Percentiles rank a stretch among this genome's conserved stretches.
Conservation (phyloP, 495 filamentous ascomycete species). For the Barbatosphaeria neglecta region DNA sequence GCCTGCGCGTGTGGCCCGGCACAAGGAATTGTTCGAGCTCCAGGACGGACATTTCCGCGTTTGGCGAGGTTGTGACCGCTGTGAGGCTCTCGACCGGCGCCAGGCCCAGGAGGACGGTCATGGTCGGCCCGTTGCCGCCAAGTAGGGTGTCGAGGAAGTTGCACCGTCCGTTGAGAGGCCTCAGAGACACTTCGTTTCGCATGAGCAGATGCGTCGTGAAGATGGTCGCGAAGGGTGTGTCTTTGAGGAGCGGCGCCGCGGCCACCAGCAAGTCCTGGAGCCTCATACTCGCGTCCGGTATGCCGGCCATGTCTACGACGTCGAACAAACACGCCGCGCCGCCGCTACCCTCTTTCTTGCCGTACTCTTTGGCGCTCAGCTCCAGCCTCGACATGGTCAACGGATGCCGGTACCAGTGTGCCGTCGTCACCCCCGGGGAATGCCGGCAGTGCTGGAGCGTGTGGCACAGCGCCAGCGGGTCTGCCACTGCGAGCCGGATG, state of each 20-base stretch:
- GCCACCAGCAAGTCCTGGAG: conserved; percentile 37
- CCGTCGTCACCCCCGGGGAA: conserved; percentile 5
- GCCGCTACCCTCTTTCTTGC: neutral
- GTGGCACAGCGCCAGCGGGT: conserved; percentile 34
- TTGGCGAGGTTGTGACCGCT: conserved; percentile 24
- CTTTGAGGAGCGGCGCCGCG: conserved; percentile 30
- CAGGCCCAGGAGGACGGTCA: conserved; percentile 36
- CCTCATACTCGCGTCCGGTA: conserved; percentile 38
- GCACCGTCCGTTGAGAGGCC: too few relatives aligned
- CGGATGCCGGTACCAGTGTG: conserved; percentile 17
- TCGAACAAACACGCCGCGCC: conserved; percentile 33
- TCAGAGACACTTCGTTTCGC: conserved; percentile 2
- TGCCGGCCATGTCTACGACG: conserved; percentile 48
- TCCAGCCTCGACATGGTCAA: conserved; percentile 14
- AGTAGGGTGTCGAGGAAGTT: conserved; percentile 22
- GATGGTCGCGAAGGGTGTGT: conserved; percentile 26
- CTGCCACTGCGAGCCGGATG: conserved; percentile 31
- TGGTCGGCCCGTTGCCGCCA: conserved; percentile 29
- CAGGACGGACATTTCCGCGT: too few relatives aligned
- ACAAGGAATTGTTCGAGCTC: conserved; percentile 9
- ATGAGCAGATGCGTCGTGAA: conserved; percentile 31
- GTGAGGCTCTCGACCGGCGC: conserved; percentile 39
- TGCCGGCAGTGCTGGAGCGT: conserved; percentile 24
- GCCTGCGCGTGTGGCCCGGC: too few relatives aligned
- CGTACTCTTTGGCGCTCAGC: conserved; percentile 31